A percentile compares a stretch with the other conserved stretches of the same genome.
Conservation (phyloP, 139 green algal species). For the Chlorella sp. region DNA sequence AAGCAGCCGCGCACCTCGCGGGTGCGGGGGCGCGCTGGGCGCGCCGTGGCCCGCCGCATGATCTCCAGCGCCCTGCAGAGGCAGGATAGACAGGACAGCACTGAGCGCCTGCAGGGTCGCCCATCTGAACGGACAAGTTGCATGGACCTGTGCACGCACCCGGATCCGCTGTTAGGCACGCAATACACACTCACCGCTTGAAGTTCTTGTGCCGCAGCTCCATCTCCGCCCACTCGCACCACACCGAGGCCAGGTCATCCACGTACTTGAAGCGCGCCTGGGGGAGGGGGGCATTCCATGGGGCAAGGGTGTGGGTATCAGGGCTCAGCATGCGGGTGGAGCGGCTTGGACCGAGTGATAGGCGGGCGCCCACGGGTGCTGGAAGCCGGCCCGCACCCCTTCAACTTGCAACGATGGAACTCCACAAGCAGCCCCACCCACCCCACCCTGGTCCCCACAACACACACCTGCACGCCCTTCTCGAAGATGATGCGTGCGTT, state of each 20-base stretch:
- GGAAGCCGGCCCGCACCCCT: not conserved
- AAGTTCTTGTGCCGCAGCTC: conserved; percentile 96
- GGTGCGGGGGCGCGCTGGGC: conserved; percentile 44
- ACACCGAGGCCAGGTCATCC: conserved; percentile 96
- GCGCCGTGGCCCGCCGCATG: conserved; percentile 70
- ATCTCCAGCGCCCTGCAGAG: conserved; percentile 74
- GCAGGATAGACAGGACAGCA: too few species aligned
- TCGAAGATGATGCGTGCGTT: conserved; percentile 95
- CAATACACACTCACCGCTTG: conserved; percentile 49
- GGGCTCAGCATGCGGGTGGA: too few species aligned
- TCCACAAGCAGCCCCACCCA: not conserved
- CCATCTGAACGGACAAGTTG: too few species aligned
- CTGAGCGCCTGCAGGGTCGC: too few species aligned
- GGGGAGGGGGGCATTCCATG: too few species aligned
- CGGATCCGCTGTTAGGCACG: too few species aligned
- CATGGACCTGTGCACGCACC: too few species aligned
- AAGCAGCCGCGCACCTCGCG: not conserved
- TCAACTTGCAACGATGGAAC: not conserved
- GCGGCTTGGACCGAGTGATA: too few species aligned
- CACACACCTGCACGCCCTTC: conserved; percentile 81
- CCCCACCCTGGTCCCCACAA: not conserved
- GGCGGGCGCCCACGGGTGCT: not conserved
- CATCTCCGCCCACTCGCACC: conserved; percentile 97
- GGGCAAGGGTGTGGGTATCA: too few species aligned
- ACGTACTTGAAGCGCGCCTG: conserved; percentile 82